Evolutionary conservation across 225 moss, liverwort and hornwort species (phyloP).

Genomic region (Physcomitrellopsis africana): DNA sequence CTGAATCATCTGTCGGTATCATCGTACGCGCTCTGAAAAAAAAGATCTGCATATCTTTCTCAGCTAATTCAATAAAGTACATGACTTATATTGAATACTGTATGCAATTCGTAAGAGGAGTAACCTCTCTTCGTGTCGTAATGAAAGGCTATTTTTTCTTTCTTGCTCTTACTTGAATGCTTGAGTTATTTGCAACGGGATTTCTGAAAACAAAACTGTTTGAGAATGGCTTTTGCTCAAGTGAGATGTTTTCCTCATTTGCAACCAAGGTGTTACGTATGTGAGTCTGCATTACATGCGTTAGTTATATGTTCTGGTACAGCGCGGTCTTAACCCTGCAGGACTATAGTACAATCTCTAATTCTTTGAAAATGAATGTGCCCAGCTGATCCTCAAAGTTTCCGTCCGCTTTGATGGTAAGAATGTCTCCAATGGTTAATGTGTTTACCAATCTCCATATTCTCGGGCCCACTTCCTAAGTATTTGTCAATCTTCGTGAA

Average conservation of each 20-base stretch:
- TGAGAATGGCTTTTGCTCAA: not conserved
- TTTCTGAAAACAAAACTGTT: not conserved
- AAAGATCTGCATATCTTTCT: not conserved
- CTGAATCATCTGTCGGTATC: not conserved
- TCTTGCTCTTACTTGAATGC: not conserved
- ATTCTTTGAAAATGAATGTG: no score
- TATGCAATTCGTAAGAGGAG: not conserved
- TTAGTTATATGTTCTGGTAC: not conserved
- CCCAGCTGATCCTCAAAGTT: no score
- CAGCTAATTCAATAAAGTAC: constrained; percentile 29
- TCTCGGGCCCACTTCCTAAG: no score
- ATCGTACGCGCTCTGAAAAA: not conserved
- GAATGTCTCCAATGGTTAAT: no score
- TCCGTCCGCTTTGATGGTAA: no score
- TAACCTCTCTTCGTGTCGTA: not conserved
- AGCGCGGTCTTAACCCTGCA: no score
- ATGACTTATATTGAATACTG: not conserved
- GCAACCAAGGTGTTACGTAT: not conserved
- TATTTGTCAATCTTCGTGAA: no score
- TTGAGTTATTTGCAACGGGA: not conserved
- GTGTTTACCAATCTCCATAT: no score
- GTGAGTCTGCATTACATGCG: not conserved
- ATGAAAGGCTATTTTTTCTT: not conserved
- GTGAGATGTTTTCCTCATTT: not conserved
- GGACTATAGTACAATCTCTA: no score